Base-by-base conservation (phyloP, 192 early-diverging fungal genomes). In the Backusella circina region DNA sequence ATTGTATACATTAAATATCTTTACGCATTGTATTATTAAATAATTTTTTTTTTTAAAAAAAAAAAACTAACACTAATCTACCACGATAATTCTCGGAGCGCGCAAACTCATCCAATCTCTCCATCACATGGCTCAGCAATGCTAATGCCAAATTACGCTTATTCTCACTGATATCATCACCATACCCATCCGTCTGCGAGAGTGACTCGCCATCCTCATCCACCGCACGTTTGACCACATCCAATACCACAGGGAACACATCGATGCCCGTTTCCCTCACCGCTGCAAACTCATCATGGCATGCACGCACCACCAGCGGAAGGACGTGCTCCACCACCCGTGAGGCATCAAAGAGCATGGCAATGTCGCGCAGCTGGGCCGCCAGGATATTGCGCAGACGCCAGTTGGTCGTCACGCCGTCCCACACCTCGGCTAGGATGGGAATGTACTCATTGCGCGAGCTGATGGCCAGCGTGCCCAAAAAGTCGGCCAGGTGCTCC, bases 401-500 rank as follows among this genome's bases (percentile, higher is more conserved):
- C 91, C 92, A 93, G 67, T 91, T 88, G 47, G 83, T 86, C n/a
- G 85, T 86, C 39, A 92, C 85, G 50, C 90, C 90, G 39, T 83
- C 82, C 81, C 92, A 93, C 5, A 92, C 88, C 71, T 90, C 86
- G 67, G 83, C 77, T 1, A 93, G 79, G 73, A 87, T 84, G 5
- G 89, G 90, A 57, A 94, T 70, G 73, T 89, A 91, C 21, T 89
- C 86, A 5, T 89, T 85, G 0, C 92, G 84, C 68, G 86, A 86
- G 1, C 80, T 77, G 6, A 85, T 77, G 0, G 91, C 86, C 31
- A 94, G 84, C 35, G 87, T 87, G 2, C 84, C 81, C 35, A 94
- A 75, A 32, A 92, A 90, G 38, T 88, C 91, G 23, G 88, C 88
- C 65, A 93, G 72, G 70, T 90, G 86, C 35, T 85, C 85, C 50